Conservation (phyloP, 768 basidiomycete genomes). For the Boletus bicolor region DNA sequence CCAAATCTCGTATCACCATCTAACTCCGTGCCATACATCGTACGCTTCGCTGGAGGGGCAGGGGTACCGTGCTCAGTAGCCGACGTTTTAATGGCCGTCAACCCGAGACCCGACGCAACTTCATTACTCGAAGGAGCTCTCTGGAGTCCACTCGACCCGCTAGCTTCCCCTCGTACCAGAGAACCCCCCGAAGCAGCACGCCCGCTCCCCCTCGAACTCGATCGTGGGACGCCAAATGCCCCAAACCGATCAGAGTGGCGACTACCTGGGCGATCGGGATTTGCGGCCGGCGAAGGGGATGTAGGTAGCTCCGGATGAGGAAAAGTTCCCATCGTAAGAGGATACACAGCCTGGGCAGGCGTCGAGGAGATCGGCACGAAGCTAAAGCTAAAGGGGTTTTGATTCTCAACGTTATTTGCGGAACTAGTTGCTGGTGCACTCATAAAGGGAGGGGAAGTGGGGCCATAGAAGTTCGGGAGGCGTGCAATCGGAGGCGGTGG, state of each 20-base stretch:
- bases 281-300: constrained; percentile 32
- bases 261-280: constrained; percentile 32
- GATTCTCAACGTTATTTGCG: constrained; percentile 51
- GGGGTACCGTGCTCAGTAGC: constrained; percentile 41
- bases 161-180: constrained; percentile 23
- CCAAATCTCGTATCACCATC: constrained; percentile 83
- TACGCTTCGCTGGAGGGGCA: constrained; percentile 52
- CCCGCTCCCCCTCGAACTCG: constrained; percentile 36
- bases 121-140: constrained; percentile 43
- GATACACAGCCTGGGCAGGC: constrained; percentile 42
- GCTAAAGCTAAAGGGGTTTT: constrained; percentile 50
- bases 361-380: constrained; percentile 53
- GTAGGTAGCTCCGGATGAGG: constrained; percentile 35
- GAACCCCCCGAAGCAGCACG: constrained; percentile 28
- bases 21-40: constrained; percentile 83
- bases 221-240: constrained; percentile 33
- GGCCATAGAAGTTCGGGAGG: constrained; percentile 50
- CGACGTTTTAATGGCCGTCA: constrained; percentile 37
- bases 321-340: constrained; percentile 35
- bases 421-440: constrained; percentile 41
- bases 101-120: constrained; percentile 42
- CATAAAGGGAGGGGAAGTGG: constrained; percentile 39
- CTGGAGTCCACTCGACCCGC: constrained; percentile 28
- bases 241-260: constrained; percentile 33
- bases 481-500: constrained; percentile 50